phyloP scores from a whole-genome alignment of 2,329 filamentous ascomycete species.

The Fusarium graminum region DNA sequence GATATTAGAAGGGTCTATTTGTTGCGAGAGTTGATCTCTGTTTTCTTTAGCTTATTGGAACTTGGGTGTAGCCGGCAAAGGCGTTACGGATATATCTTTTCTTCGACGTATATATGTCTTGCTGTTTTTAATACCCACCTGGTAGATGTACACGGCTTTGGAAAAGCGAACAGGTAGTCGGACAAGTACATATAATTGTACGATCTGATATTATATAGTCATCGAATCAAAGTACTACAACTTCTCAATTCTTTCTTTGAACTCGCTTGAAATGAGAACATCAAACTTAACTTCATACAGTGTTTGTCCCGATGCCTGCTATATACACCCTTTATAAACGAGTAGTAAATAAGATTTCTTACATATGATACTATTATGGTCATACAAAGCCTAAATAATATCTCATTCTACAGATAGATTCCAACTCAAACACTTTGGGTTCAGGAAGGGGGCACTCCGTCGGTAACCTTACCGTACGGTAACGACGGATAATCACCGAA shows the following conservation, averaged over 20 bases:
- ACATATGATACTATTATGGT: not conserved
- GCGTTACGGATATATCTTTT: conserved; percentile 41
- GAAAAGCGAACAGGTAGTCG: conserved; percentile 42
- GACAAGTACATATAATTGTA: conserved; percentile 35
- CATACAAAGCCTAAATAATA: conserved; percentile 3
- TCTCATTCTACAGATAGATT: conserved; percentile 10
- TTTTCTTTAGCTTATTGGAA: conserved; percentile 22
- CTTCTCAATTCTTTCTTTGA: not conserved
- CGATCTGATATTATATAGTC: conserved; percentile 36
- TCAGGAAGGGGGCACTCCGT: conserved; percentile 53
- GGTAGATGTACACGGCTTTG: conserved; percentile 42
- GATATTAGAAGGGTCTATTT: conserved; percentile 36
- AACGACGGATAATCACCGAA: conserved; percentile 64
- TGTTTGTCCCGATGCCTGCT: not conserved
- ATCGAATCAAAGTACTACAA: conserved; percentile 39
- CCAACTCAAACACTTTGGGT: not conserved
- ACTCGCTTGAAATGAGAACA: not conserved
- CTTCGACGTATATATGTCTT: conserved; percentile 23
- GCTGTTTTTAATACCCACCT: conserved; percentile 45
- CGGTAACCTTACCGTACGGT: conserved; percentile 57
- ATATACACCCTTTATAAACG: not conserved
- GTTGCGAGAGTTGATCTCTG: conserved; percentile 5
- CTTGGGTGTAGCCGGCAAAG: conserved; percentile 47
- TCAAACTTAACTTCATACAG: not conserved
- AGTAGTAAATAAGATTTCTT: not conserved